Percentiles rank a stretch among this genome's conserved stretches.
phyloP scores from a whole-genome alignment of 2,329 filamentous ascomycete species.

The Decorospora gaudefroyi region DNA sequence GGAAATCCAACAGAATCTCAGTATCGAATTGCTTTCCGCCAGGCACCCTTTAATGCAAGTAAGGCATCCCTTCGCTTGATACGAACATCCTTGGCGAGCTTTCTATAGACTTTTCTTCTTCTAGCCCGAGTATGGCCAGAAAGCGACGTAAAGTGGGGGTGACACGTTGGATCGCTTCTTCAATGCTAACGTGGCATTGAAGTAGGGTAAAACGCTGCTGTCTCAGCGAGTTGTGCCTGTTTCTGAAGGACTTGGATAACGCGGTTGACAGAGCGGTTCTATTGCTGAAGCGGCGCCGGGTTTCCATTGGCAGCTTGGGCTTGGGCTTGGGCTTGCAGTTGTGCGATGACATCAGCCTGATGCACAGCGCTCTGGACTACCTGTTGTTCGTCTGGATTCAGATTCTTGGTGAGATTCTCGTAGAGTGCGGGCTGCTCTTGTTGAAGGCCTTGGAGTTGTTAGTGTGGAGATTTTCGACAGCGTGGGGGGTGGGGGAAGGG shows the following conservation, averaged over 20 bases:
- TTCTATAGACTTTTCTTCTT: not conserved
- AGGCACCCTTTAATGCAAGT: too few relatives aligned
- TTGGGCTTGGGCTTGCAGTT: slow-evolving; percentile 32
- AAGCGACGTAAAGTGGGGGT: too few relatives aligned
- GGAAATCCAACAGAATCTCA: slow-evolving; percentile 30
- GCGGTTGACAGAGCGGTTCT: slow-evolving; percentile 7
- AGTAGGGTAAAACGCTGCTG: too few relatives aligned
- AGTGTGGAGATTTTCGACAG: slow-evolving; percentile 4
- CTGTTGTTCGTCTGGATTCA: slow-evolving; percentile 78
- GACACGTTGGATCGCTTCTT: too few relatives aligned
- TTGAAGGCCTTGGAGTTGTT: slow-evolving; percentile 71
- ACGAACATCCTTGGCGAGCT: slow-evolving; percentile 1
- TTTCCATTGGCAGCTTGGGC: slow-evolving; percentile 32
- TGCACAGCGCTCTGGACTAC: slow-evolving; percentile 78
- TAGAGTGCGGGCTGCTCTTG: slow-evolving; percentile 91
- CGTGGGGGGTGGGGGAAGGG: too few relatives aligned
- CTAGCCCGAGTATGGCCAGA: too few relatives aligned
- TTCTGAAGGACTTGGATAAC: not conserved
- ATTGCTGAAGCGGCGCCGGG: slow-evolving; percentile 25
- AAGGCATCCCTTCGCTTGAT: slow-evolving; percentile 2
- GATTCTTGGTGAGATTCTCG: slow-evolving; percentile 73
- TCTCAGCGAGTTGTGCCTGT: too few relatives aligned
- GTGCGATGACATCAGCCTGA: slow-evolving; percentile 64
- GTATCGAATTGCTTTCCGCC: slow-evolving; percentile 3
- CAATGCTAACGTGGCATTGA: too few relatives aligned